Evolutionary conservation across 257 asterid genomes (phyloP), one percentile per base, ranked within the genome.

Genomic region (Plectranthus barbatus): DNA sequence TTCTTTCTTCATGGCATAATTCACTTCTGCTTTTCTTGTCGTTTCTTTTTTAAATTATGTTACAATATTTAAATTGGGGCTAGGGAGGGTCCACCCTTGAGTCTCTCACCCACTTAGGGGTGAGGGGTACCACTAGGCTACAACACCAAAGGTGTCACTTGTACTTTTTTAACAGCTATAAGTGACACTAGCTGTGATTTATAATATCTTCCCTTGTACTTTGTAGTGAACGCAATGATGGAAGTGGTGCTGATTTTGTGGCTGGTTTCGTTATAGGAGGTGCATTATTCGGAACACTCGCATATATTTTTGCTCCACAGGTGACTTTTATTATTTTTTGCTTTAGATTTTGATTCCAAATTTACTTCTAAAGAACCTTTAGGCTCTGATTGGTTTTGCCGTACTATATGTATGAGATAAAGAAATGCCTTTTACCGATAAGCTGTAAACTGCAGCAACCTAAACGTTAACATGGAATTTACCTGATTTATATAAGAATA

Each of bases 211-310:
- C 11, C 62, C 53, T 76, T 49, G 37, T 66, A 46, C 26, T n/a
- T 31, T 72, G 78, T 67, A 88, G 96, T 70, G 83, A 84, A 48
- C 83, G 75, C 42, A 74, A 72, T 52, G 76, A 77, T 69, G 90
- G 91, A 54, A 72, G 81, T 67, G 91, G 87, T 52, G 81, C 73
- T 70, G 98, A 88, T 78, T 88, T 91, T 76, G 75, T 81, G 45
- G 91, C 95, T 67, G 98, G 98, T 42, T 87, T 91, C 72, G 71
- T 91, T 63, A 48, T 87, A 20, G 98, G 98, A 71, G 95, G 98
- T 72, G 98, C 96, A 56, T 63, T 91, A 47, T 81, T 83, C 72
- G 98, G 98, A 69, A 77, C 95, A 24, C 88, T 91, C 67, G 93
- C 83, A 13, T 87, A 87, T 74, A 69, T 85, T 56, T 86, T 79